These are phyloP conservation scores for Coelastrella sp. DNA, from an alignment of 139 green algal species.

Conservation along the genomic window DNA sequence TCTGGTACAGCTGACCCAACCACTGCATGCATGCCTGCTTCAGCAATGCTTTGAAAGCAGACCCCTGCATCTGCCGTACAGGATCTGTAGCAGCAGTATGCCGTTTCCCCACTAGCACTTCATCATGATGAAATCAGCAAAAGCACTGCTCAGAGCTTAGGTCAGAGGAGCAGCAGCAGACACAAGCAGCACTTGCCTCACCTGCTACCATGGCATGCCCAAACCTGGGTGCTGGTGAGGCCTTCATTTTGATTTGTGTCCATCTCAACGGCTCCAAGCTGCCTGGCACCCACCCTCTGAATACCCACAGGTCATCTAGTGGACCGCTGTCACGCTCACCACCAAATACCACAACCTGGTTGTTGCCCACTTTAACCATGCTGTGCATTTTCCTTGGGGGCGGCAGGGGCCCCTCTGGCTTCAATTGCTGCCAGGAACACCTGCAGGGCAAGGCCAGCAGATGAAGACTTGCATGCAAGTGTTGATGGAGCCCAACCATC, in stretches of 20 bases:
- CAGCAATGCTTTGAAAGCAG: no score
- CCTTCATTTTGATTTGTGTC: constrained; percentile 68
- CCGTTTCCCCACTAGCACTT: no score
- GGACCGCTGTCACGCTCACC: constrained; percentile 71
- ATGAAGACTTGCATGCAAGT: neutral
- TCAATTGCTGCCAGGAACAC: constrained; percentile 65
- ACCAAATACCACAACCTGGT: constrained; percentile 76
- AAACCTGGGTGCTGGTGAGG: constrained; percentile 59
- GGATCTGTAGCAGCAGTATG: no score
- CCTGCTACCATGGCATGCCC: constrained; percentile 62
- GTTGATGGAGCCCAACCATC: neutral
- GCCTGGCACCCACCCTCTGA: constrained; percentile 50
- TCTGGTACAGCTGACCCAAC: no score
- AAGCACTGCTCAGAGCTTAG: no score
- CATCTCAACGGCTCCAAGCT: constrained; percentile 47
- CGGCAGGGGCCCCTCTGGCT: constrained; percentile 47
- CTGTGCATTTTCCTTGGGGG: constrained; percentile 68
- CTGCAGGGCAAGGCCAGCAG: neutral
- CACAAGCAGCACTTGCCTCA: neutral
- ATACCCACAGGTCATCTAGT: constrained; percentile 73
- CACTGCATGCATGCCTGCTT: no score
- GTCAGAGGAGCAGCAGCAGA: neutral
- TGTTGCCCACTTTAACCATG: constrained; percentile 43
- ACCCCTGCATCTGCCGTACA: no score
- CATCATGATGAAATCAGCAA: no score